Conservation (phyloP, 352 stramenopile species). For the Hyaloperonospora brassicae region DNA sequence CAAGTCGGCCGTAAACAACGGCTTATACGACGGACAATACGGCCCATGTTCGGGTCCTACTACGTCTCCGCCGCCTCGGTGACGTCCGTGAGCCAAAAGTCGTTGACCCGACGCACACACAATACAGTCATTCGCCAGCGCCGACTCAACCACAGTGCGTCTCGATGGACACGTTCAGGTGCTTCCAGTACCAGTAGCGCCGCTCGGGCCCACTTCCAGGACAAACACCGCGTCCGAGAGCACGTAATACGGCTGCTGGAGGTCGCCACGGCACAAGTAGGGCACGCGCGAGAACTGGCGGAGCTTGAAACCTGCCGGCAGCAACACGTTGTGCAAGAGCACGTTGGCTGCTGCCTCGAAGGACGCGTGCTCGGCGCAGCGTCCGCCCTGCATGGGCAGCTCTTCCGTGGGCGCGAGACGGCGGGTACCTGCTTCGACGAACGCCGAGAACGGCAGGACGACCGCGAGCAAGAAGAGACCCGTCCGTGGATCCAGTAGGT, state of each 20-base stretch:
- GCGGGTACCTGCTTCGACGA: slow-evolving; percentile 71
- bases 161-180: background rate
- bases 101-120: too few species aligned
- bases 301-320: slow-evolving; percentile 68
- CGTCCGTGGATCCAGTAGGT: slow-evolving; percentile 62
- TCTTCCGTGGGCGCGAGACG: slow-evolving; percentile 52
- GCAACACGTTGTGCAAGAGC: slow-evolving; percentile 57
- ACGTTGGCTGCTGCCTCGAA: slow-evolving; percentile 61
- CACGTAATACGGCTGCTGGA: slow-evolving; percentile 78
- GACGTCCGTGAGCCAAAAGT: too few species aligned
- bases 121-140: too few species aligned
- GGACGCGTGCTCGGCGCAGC: slow-evolving; percentile 46
- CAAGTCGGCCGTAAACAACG: too few species aligned
- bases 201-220: slow-evolving; percentile 41
- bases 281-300: slow-evolving; percentile 73
- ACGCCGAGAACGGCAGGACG: slow-evolving; percentile 72
- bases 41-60: too few species aligned
- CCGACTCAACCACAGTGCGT: too few species aligned
- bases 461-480: slow-evolving; percentile 72
- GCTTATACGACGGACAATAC: too few species aligned
- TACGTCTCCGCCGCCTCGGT: too few species aligned
- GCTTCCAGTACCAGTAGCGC: slow-evolving; percentile 1
- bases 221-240: slow-evolving; percentile 82
- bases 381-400: slow-evolving; percentile 57
- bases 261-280: slow-evolving; percentile 73